These are phyloP conservation scores for Kurtzmaniella quercitrusa DNA, from an alignment of 1,139 yeast species.

Conservation along the genomic window DNA sequence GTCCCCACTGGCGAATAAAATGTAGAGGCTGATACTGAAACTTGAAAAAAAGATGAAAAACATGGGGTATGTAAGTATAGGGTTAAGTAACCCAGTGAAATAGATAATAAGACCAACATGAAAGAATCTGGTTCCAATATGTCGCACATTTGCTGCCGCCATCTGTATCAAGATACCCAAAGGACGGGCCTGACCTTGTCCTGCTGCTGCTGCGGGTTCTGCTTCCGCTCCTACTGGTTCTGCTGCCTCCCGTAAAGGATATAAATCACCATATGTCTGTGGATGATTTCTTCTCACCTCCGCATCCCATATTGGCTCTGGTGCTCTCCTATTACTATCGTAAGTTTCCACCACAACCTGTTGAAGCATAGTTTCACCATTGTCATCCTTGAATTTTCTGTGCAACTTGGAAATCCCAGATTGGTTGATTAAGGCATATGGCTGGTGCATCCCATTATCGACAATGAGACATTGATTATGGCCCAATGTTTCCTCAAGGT, in stretches of 20 bases:
- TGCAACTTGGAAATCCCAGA: conserved; percentile 30
- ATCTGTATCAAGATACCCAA: background rate
- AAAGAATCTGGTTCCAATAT: conserved; percentile 3
- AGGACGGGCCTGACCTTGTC: background rate
- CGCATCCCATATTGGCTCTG: background rate
- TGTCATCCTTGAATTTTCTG: conserved; percentile 7
- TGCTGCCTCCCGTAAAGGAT: background rate
- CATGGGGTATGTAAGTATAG: conserved; percentile 10
- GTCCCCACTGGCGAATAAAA: conserved; percentile 13
- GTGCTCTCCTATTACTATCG: background rate
- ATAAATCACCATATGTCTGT: background rate
- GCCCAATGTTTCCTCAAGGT: conserved; percentile 21
- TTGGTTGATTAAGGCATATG: conserved; percentile 36
- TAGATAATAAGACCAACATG: conserved; percentile 10
- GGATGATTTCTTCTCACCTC: background rate
- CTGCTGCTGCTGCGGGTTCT: background rate
- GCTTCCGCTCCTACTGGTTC: background rate
- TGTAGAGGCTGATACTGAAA: conserved; percentile 8
- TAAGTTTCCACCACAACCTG: conserved; percentile 7
- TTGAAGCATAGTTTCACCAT: conserved; percentile 8
- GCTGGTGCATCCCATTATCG: conserved; percentile 28
- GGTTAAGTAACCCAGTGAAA: conserved; percentile 11
- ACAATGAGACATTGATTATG: conserved; percentile 43
- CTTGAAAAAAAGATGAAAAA: background rate
- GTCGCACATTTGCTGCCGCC: background rate